phyloP scores from a whole-genome alignment of 176 grass and related monocot species.

The Aegilops umbellulata region DNA sequence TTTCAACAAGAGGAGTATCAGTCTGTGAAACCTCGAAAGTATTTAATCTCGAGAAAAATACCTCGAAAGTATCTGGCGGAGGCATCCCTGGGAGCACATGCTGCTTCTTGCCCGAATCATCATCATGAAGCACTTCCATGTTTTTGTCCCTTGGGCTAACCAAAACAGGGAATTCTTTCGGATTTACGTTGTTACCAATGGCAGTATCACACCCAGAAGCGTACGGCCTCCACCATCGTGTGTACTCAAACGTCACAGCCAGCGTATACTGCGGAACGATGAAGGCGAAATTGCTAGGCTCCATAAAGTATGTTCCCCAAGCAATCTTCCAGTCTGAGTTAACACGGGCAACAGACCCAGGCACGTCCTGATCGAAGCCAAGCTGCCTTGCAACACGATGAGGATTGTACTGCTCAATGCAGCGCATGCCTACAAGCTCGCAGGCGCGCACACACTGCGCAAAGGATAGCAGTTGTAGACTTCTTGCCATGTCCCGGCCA shows the following conservation, averaged over 20 bases:
- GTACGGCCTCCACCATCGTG: conserved; percentile 62
- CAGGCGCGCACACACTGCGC: conserved; percentile 60
- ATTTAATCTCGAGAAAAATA: no score
- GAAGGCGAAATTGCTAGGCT: conserved; percentile 57
- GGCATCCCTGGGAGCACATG: background rate
- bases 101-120: background rate
- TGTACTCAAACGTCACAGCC: conserved; percentile 46
- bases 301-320: conserved; percentile 68
- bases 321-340: conserved; percentile 56
- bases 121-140: background rate
- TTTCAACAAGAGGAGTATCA: no score
- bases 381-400: conserved; percentile 91
- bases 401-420: conserved; percentile 82
- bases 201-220: background rate
- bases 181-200: background rate
- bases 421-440: conserved; percentile 76
- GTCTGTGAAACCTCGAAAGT: no score
- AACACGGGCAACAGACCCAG: conserved; percentile 42
- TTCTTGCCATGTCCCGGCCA: conserved; percentile 41
- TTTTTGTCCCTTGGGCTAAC: background rate
- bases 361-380: conserved; percentile 90
- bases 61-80: no score
- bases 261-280: conserved; percentile 61
- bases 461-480: conserved; percentile 48
- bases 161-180: background rate